These are phyloP conservation scores for Tremella yokohamensis DNA, from an alignment of 768 basidiomycete species.

Conservation along the genomic window DNA sequence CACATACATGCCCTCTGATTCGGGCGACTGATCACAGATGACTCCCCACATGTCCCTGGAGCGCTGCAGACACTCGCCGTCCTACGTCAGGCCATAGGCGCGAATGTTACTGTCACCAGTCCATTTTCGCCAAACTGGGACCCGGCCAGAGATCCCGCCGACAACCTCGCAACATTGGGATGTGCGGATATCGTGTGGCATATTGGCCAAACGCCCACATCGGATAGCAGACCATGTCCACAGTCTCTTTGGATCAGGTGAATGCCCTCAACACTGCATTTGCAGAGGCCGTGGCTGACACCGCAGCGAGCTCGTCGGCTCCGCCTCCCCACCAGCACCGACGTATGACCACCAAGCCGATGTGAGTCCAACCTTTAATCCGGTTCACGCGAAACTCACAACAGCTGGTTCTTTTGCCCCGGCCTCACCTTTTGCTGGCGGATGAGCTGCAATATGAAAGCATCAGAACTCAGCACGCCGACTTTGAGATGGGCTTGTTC, in stretches of 20 bases:
- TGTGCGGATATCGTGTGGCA: constrained; percentile 4
- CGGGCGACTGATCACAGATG: not conserved
- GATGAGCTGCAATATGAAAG: constrained; percentile 2
- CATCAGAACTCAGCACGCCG: not conserved
- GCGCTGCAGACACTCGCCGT: not conserved
- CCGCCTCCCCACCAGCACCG: not conserved
- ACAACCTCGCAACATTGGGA: not conserved
- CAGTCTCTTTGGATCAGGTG: constrained; percentile 4
- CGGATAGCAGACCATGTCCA: not conserved
- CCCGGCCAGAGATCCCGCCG: not conserved
- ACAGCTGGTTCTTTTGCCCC: not conserved
- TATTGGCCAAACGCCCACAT: not conserved
- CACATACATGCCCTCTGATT: not conserved
- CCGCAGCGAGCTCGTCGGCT: not conserved
- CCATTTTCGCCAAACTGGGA: not conserved
- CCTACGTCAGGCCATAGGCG: not conserved
- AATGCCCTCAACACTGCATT: not conserved
- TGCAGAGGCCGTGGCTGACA: not conserved
- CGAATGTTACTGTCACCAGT: not conserved
- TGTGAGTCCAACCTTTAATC: not conserved
- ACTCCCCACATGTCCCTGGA: not conserved
- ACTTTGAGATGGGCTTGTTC: constrained; percentile 9
- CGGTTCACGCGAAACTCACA: not conserved
- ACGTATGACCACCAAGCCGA: constrained; percentile 1
- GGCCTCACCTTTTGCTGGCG: not conserved